Evolutionary conservation across 2,329 filamentous ascomycete genomes (phyloP).

Genomic region (Calonectria leucothoes): DNA sequence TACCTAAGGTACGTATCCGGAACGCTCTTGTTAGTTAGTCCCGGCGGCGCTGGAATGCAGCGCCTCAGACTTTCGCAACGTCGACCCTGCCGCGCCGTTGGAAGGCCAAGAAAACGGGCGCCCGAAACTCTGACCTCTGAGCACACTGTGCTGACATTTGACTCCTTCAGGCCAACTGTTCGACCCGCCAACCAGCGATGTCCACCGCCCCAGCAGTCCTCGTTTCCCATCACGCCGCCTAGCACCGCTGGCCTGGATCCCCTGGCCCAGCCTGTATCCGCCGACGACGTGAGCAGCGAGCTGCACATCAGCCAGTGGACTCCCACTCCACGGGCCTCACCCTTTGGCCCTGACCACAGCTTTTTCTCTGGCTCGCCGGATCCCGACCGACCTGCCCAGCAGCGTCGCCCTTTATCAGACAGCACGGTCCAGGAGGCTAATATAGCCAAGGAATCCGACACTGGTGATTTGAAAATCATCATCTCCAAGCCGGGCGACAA

Average conservation of each 20-base stretch:
- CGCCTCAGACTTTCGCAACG: conserved; percentile 25
- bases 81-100: conserved; percentile 18
- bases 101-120: not conserved
- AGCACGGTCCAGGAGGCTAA: conserved; percentile 78
- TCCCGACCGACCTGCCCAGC: conserved; percentile 48
- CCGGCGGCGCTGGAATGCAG: conserved; percentile 22
- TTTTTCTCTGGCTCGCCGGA: conserved; percentile 45
- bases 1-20: conserved; percentile 75
- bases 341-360: conserved; percentile 48
- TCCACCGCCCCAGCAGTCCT: conserved; percentile 68
- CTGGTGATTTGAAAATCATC: conserved; percentile 81
- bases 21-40: not conserved
- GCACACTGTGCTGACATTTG: conserved; percentile 30
- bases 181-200: conserved; percentile 71
- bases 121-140: conserved; percentile 25
- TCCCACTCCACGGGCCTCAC: conserved; percentile 52
- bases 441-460: conserved; percentile 64
- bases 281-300: conserved; percentile 41
- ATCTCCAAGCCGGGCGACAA: conserved; percentile 78
- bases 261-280: conserved; percentile 45
- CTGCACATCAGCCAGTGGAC: conserved; percentile 55
- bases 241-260: conserved; percentile 68
- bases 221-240: conserved; percentile 71
- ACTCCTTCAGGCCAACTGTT: conserved; percentile 64
- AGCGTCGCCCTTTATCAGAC: conserved; percentile 78